Evolutionary conservation across 768 basidiomycete genomes (phyloP).

Genomic region (Lyophyllum shimeji): DNA sequence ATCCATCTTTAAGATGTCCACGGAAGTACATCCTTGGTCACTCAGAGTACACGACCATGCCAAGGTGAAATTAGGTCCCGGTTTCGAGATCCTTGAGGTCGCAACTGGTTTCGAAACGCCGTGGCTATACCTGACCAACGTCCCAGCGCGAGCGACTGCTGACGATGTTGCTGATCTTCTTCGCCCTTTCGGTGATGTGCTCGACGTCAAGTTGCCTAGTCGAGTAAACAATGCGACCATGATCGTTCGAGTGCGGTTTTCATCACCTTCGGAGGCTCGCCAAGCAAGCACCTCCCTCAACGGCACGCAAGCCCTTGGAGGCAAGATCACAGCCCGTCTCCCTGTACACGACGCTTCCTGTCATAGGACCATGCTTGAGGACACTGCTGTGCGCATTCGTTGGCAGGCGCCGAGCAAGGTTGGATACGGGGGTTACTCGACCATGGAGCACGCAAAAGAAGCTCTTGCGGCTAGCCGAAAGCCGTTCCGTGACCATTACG

Average conservation of each 20-base stretch:
- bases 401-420: constrained; percentile 59
- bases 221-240: constrained; percentile 19
- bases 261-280: constrained; percentile 46
- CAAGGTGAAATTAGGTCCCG: constrained; percentile 54
- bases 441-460: constrained; percentile 43
- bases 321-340: constrained; percentile 43
- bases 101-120: constrained; percentile 70
- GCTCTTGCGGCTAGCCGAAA: constrained; percentile 45
- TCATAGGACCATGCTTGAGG: constrained; percentile 41
- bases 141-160: constrained; percentile 38
- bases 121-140: constrained; percentile 53
- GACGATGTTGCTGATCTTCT: constrained; percentile 38
- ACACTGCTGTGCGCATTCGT: constrained; percentile 54
- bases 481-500: constrained; percentile 35
- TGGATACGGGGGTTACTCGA: constrained; percentile 65
- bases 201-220: constrained; percentile 32
- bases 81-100: constrained; percentile 58
- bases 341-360: constrained; percentile 38
- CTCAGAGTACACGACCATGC: constrained; percentile 53
- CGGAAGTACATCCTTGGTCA: constrained; percentile 13
- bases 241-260: constrained; percentile 46
- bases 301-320: constrained; percentile 37
- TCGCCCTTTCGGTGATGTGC: constrained; percentile 45
- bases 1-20: background rate
- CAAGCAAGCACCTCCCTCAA: constrained; percentile 54